phyloP scores from a whole-genome alignment of 148 eudicot genomes.

The Camellia japonica region DNA sequence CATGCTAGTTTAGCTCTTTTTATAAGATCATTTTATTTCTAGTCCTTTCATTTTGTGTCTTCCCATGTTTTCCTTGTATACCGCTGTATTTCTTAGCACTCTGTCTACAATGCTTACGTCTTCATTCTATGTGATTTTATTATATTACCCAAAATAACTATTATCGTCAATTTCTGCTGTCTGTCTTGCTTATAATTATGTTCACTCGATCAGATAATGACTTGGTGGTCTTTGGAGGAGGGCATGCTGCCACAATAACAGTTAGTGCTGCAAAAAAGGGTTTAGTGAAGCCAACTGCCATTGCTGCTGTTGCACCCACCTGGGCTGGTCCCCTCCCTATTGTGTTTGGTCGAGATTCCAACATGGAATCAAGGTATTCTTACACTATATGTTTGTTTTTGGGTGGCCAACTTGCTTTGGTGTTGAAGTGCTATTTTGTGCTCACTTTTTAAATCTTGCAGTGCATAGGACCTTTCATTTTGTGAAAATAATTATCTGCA shows the following conservation, averaged over 20 bases:
- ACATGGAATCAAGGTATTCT: constrained; percentile 74
- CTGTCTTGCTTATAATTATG: constrained; percentile 11
- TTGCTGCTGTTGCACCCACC: constrained; percentile 94
- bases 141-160: not conserved
- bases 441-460: not conserved
- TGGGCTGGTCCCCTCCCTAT: constrained; percentile 99
- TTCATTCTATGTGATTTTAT: not conserved
- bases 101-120: not conserved
- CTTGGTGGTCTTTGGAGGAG: constrained; percentile 85
- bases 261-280: constrained; percentile 85
- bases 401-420: not conserved
- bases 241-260: constrained; percentile 88
- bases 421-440: not conserved
- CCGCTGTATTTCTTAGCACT: not conserved
- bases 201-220: constrained; percentile 43
- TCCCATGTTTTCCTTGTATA: not conserved
- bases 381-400: not conserved
- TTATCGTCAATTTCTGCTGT: not conserved
- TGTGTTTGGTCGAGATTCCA: constrained; percentile 88
- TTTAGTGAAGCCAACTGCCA: constrained; percentile 73
- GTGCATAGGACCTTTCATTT: not conserved
- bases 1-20: not conserved
- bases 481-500: not conserved
- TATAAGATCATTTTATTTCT: not conserved
- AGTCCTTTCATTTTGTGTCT: not conserved